Conservation (phyloP, 306 rosid genomes). For the Nissolia schottii region DNA sequence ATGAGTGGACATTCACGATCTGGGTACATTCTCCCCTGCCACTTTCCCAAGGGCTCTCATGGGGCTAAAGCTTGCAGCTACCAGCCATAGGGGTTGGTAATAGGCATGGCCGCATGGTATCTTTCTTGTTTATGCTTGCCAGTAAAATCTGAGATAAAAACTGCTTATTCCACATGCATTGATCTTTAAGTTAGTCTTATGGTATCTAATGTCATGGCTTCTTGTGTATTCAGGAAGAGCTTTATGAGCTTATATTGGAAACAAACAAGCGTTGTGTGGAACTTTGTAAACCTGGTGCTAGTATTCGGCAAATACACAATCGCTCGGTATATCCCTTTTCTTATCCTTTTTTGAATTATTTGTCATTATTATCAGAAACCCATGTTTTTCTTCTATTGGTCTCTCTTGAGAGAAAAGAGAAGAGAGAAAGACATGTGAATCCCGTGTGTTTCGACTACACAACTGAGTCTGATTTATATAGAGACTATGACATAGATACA, state of each 20-base stretch:
- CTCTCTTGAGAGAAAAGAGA: no score
- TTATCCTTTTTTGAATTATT: neutral
- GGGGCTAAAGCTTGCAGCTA: slow-evolving; percentile 2
- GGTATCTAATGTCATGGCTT: neutral
- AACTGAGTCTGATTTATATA: no score
- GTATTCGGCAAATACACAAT: slow-evolving; percentile 72
- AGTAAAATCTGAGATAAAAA: neutral
- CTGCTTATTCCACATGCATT: neutral
- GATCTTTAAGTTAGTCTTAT: neutral
- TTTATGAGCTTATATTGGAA: slow-evolving; percentile 76
- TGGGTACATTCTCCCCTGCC: slow-evolving; percentile 2
- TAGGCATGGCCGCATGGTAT: neutral
- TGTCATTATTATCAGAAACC: slow-evolving; percentile 6
- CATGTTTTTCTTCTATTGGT: neutral
- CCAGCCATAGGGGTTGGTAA: neutral
- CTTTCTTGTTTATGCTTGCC: slow-evolving; percentile 4
- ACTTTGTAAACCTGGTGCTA: slow-evolving; percentile 88
- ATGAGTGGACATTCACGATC: neutral
- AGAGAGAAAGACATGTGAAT: no score
- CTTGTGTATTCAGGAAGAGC: slow-evolving; percentile 68
- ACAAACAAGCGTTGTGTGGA: slow-evolving; percentile 74
- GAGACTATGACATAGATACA: no score
- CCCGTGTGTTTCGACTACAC: no score
- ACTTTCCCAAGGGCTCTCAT: neutral
- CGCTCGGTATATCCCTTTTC: slow-evolving; percentile 54